Base-by-base conservation (phyloP, 768 basidiomycete genomes). In the Phlebiopsis flavidoalba region DNA sequence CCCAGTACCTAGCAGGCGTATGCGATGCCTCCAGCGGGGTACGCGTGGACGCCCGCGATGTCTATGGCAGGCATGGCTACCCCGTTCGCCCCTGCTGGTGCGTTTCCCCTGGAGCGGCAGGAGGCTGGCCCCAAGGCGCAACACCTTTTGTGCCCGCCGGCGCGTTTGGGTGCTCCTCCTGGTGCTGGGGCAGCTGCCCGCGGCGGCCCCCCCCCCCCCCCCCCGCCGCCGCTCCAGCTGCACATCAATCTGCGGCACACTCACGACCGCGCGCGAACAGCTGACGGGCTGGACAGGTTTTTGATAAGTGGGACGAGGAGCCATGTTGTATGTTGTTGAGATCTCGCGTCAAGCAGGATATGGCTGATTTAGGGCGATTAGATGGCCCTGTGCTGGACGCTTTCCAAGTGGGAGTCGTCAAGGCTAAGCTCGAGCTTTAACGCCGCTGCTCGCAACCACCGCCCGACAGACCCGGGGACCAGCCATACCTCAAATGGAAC, bases 351-450 rank as follows among this genome's bases (percentile, higher is more conserved):
- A 3, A 21, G 14, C 26, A 36, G 12, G 31, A 56, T n/a, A 56
- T 31, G 26, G 26, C 14, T 59, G 46, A n/a, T 31, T 2, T 31
- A 3, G 26, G 26, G 26, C 26, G 26, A 31, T 31, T 70, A 86
- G 85, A 91, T 67, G 85, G 87, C 0, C 88, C 90, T 1, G 88
- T 91, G 10, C 76, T 92, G 3, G 80, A 82, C 11, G 83, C 89
- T 0, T 81, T 87, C 64, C 69, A 86, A 19, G 70, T 79, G 17
- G 77, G 76, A 53, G 72, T 82, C 24, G 79, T 89, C 10, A 65
- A 74, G 0, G 83, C 83, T 1, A 62, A 64, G 6, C 63, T 85
- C 5, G 70, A 72, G 50, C 59, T 91, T 36, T 91, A 91, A 67
- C 88, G 89, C 0, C 76, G 90, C 24, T 74, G 91, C 15, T 66